Conservation (phyloP, 441 rosid genomes). For the Populus tomentosa region DNA sequence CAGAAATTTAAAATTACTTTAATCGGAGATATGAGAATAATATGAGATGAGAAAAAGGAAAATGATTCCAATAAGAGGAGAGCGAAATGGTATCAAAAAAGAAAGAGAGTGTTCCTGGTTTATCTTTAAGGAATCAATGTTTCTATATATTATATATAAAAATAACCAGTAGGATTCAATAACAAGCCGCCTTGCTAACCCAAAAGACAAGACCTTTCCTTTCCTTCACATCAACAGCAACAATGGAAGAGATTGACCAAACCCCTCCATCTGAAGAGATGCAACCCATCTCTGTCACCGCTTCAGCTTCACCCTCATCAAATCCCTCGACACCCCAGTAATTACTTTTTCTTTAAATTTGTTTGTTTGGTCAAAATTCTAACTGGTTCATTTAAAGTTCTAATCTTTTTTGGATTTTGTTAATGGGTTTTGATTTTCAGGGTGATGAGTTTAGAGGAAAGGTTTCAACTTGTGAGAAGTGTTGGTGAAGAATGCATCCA, state of each 20-base stretch:
- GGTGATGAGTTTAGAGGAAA: conserved; percentile 48
- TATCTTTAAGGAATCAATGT: no score
- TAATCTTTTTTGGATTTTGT: background rate
- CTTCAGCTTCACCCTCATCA: conserved; percentile 17
- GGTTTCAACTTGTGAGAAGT: conserved; percentile 57
- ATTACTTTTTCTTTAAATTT: background rate
- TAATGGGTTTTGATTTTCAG: conserved; percentile 1
- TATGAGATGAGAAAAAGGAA: no score
- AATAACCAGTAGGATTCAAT: background rate
- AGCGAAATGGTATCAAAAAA: no score
- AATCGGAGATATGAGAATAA: no score
- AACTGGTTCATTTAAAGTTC: background rate
- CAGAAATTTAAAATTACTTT: no score
- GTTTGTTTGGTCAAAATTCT: background rate
- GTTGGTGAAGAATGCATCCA: conserved; percentile 74
- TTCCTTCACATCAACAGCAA: background rate
- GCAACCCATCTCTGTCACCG: conserved; percentile 34
- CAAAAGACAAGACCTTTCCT: background rate
- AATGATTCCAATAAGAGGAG: no score
- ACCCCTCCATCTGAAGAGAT: conserved; percentile 19
- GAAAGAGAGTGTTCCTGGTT: no score
- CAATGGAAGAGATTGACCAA: conserved; percentile 13
- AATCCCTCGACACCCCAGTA: background rate
- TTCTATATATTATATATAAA: no score
- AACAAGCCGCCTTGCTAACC: background rate